A percentile compares a stretch with the other conserved stretches of the same genome.
These are phyloP conservation scores for Erythrophleum fordii DNA, from an alignment of 306 rosid species.

Conservation along the genomic window DNA sequence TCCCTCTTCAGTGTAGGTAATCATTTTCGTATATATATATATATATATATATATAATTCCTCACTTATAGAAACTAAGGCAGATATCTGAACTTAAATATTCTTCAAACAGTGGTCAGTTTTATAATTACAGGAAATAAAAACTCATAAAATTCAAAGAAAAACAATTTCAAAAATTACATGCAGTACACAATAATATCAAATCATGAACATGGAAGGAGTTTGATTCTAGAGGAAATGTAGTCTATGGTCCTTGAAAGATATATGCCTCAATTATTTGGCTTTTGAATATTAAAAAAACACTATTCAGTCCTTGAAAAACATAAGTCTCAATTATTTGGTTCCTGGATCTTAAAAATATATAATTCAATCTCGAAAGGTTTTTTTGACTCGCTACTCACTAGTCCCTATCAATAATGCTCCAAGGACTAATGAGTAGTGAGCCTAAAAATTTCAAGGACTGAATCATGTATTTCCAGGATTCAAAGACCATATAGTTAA, in stretches of 20 bases:
- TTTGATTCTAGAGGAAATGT: background rate
- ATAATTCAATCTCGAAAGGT: background rate
- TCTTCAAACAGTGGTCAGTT: background rate
- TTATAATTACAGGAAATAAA: background rate
- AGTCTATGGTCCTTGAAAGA: background rate
- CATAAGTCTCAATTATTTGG: background rate
- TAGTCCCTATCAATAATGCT: background rate
- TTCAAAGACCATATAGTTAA: too few species aligned
- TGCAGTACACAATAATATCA: constrained; percentile 15
- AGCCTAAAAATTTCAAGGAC: too few species aligned
- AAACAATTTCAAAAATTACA: background rate
- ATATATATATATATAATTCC: constrained; percentile 2
- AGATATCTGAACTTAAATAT: constrained; percentile 25
- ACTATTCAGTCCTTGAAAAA: background rate
- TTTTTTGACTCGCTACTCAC: background rate
- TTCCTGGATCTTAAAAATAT: background rate
- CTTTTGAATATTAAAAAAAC: background rate
- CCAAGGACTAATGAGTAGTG: background rate
- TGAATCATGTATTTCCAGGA: too few species aligned
- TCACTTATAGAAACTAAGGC: background rate
- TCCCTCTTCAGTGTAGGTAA: background rate
- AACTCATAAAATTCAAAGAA: background rate
- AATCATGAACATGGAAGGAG: constrained; percentile 13
- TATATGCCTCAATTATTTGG: background rate
- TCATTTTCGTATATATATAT: background rate